Conservation (phyloP, 2,329 filamentous ascomycete species). For the Colletotrichum tabaci region DNA sequence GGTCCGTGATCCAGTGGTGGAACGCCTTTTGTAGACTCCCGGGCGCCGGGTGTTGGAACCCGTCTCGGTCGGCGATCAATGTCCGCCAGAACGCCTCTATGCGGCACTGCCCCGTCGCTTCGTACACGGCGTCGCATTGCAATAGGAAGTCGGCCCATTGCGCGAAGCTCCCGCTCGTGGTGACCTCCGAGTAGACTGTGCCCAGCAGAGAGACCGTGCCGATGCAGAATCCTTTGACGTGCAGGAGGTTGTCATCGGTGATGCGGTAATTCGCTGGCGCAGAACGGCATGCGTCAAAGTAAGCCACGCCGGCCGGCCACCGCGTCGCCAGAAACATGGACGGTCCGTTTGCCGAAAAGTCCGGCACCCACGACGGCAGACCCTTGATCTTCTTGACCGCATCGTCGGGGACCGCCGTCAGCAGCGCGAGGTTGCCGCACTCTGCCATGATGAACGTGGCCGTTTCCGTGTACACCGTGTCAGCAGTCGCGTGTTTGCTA, state of each 20-base stretch:
- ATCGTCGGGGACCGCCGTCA: constrained; percentile 45
- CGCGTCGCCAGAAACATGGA: constrained; percentile 24
- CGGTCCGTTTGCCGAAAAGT: constrained; percentile 43
- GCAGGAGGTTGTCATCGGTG: constrained; percentile 9
- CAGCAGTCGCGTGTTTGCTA: constrained; percentile 16
- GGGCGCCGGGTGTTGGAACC: constrained; percentile 18
- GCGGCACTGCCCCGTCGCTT: constrained; percentile 44
- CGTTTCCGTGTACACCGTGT: constrained; percentile 25
- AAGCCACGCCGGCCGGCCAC: constrained; percentile 9
- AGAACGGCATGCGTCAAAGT: constrained; percentile 27
- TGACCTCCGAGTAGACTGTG: constrained; percentile 31
- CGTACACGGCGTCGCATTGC: constrained; percentile 45
- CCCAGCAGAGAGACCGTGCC: constrained; percentile 18
- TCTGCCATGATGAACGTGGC: constrained; percentile 34
- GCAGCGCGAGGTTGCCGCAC: constrained; percentile 37
- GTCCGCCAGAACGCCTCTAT: constrained; percentile 49
- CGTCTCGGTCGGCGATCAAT: constrained; percentile 46
- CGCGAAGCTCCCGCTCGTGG: constrained; percentile 29
- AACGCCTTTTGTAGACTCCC: constrained; percentile 18
- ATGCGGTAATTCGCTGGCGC: constrained; percentile 7
- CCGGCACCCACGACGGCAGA: constrained; percentile 45
- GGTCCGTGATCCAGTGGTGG: constrained; percentile 31
- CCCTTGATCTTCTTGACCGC: constrained; percentile 27
- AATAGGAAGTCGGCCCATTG: constrained; percentile 39
- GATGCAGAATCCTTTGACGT: constrained; percentile 23